Conservation (phyloP, 78 protist species). For the Planoprotostelium fungivorum region DNA sequence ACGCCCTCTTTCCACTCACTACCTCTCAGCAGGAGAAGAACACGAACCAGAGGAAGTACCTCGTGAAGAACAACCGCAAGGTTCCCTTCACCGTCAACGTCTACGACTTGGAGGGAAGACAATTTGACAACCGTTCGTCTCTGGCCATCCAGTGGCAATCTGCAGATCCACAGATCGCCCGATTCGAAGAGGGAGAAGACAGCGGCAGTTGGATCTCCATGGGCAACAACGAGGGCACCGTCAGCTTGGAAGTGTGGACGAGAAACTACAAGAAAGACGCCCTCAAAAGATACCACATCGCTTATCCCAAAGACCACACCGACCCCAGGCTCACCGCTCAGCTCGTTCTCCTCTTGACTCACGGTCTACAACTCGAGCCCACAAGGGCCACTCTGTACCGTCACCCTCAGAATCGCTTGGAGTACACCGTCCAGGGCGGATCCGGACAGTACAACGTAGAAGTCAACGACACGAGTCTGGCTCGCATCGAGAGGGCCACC, state of each 20-base stretch:
- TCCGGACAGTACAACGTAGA: background rate
- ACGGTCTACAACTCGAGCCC: background rate
- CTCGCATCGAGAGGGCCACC: background rate
- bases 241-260: background rate
- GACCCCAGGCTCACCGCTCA: background rate
- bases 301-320: background rate
- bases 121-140: slow-evolving; percentile 31
- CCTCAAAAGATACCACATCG: background rate
- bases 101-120: slow-evolving; percentile 20
- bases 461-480: background rate
- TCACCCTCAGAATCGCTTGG: background rate
- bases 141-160: slow-evolving; percentile 28
- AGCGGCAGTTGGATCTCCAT: background rate
- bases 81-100: slow-evolving; percentile 21
- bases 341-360: background rate
- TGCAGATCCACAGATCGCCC: background rate
- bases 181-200: background rate
- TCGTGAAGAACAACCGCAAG: slow-evolving; percentile 34
- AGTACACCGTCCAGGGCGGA: background rate
- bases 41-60: background rate
- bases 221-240: background rate
- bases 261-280: background rate
- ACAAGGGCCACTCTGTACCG: background rate
- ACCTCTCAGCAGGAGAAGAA: background rate
- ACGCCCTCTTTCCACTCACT: background rate